These are phyloP conservation scores for Starmerella bacillaris DNA, from an alignment of 805 yeast species.

Conservation along the genomic window DNA sequence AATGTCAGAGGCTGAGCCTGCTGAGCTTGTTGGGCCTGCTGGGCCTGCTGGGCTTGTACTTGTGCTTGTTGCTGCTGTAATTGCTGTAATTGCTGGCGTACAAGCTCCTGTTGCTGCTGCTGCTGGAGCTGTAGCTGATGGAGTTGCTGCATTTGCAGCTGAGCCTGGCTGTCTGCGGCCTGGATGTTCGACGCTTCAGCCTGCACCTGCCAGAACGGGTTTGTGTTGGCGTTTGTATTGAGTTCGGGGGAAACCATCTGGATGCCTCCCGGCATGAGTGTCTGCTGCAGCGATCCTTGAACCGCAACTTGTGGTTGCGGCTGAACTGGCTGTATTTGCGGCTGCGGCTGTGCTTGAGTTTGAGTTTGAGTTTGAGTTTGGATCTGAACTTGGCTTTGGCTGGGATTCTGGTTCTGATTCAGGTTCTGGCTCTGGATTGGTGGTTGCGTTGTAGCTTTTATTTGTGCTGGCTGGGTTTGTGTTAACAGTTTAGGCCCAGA, in stretches of 20 bases:
- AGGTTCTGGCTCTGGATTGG: not conserved
- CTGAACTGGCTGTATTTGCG: slow-evolving; percentile 2
- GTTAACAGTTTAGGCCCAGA: not conserved
- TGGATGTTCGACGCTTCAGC: slow-evolving; percentile 15
- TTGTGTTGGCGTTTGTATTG: slow-evolving; percentile 4
- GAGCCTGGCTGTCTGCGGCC: slow-evolving; percentile 17
- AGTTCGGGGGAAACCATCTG: slow-evolving; percentile 2
- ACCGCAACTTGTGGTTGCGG: not conserved
- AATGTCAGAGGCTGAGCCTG: slow-evolving; percentile 3
- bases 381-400: not conserved
- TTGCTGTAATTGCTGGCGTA: slow-evolving; percentile 17
- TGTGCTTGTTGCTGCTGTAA: slow-evolving; percentile 15
- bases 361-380: slow-evolving; percentile 4
- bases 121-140: slow-evolving; percentile 18
- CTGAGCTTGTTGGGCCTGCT: slow-evolving; percentile 3
- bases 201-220: slow-evolving; percentile 16
- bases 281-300: not conserved
- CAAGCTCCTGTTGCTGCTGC: slow-evolving; percentile 16
- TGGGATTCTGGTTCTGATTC: not conserved
- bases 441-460: too few species aligned
- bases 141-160: slow-evolving; percentile 19
- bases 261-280: not conserved
- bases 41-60: slow-evolving; percentile 15
- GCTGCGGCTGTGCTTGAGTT: slow-evolving; percentile 11
- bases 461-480: too few species aligned